Base-by-base conservation (phyloP, 306 rosid genomes). In the Cucurbita ficifolia region DNA sequence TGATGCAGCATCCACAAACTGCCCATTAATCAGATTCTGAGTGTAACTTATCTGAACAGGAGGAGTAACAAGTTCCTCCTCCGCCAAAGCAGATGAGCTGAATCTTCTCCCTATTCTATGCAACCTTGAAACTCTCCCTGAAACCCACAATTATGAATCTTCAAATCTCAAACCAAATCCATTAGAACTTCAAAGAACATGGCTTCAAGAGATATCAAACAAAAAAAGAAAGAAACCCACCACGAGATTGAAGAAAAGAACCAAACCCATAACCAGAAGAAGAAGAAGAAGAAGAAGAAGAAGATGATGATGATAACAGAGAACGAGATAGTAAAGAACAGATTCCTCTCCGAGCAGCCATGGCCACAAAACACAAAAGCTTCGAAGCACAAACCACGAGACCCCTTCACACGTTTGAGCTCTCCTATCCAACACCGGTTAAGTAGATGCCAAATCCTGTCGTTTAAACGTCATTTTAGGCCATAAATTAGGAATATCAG, bases 1-100 rank as follows among this genome's bases (percentile, higher is more conserved):
- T 64, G 98, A 88, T 50, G 84, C 94, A 73, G 98, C 79, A 85
- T 93, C 92, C 11, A 90, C 96, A 82, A 90, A 93, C 24, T 81
- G 76, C 2, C 98, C 97, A 85, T 93, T 86, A 57, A 93, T 93
- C 8, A 93, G 84, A 83, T 74, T 79, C 78, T 88, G 92, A 21
- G 96, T 93, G 76, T 84, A 74, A 36, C 24, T 70, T 6, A 93
- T 83, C 75, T 84, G 78, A 80, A 90, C 87, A 42, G 84, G 85
- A 75, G 98, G 98, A 81, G 54, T 83, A 79, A 93, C 78, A 55
- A 86, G 71, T 50, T 87, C 89, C 49, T 87, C 89, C 76, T 90
- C 92, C 74, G 48, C 79, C 48, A 79, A 87, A 57, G 88, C 86
- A 14, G 92, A 87, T 0, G 98, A 84, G 79, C 89, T 87, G 50